These are phyloP conservation scores for Capsicum rhomboideum DNA, from an alignment of 257 asterid species.

Conservation along the genomic window DNA sequence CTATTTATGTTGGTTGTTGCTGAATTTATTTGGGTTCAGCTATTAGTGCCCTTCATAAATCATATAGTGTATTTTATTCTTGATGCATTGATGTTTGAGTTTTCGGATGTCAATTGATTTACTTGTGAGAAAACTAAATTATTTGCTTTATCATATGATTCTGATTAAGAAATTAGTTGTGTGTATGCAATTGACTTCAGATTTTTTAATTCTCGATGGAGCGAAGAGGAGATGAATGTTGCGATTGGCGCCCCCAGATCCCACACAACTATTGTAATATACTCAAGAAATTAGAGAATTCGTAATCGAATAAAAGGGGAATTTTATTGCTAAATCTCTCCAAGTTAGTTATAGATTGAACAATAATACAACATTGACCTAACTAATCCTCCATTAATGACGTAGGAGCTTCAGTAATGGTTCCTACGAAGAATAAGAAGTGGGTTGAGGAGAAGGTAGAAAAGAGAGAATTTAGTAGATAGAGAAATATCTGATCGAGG, in stretches of 20 bases:
- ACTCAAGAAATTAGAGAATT: no score
- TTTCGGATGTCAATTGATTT: background rate
- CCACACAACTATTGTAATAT: conserved; percentile 4
- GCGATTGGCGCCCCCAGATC: conserved; percentile 13
- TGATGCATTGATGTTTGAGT: background rate
- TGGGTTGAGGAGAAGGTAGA: no score
- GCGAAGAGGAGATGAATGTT: conserved; percentile 25
- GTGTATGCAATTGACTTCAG: conserved; percentile 14
- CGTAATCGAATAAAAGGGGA: no score
- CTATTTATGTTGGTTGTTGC: background rate
- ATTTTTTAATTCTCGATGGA: conserved; percentile 24
- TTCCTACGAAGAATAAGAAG: no score
- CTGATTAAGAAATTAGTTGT: background rate
- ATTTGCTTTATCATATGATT: background rate
- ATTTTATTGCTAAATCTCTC: no score
- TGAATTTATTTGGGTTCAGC: background rate
- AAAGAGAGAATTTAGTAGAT: no score
- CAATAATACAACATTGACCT: no score
- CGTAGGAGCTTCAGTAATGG: no score
- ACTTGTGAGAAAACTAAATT: background rate
- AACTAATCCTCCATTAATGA: no score
- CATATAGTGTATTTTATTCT: background rate
- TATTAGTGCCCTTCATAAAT: background rate
- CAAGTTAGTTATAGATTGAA: no score
- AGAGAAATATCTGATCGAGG: no score